phyloP scores from a whole-genome alignment of 1,284 basidiomycete species.

The Microbotryum saponariae region DNA sequence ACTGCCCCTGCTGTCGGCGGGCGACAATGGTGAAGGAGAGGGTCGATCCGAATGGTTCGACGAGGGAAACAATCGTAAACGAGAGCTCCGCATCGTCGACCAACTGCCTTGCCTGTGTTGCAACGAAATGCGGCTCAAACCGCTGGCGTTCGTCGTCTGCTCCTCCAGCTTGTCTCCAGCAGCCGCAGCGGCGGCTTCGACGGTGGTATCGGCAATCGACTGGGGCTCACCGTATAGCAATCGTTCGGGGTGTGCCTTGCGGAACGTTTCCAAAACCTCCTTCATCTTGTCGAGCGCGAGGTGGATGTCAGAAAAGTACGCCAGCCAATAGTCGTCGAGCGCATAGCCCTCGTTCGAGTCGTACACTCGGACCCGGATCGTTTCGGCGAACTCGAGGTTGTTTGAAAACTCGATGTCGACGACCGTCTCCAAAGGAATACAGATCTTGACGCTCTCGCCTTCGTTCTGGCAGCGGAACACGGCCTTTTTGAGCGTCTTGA shows the following conservation, averaged over 20 bases:
- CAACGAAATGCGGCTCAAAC: no score
- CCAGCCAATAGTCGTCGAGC: slow-evolving; percentile 85
- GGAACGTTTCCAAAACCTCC: slow-evolving; percentile 53
- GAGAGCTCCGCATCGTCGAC: no score
- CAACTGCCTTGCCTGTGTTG: no score
- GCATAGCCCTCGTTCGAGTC: slow-evolving; percentile 69
- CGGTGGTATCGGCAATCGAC: background rate
- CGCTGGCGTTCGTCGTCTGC: slow-evolving; percentile 53
- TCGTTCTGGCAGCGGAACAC: slow-evolving; percentile 93
- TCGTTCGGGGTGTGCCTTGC: slow-evolving; percentile 29
- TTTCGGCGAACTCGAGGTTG: slow-evolving; percentile 79
- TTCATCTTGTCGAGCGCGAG: slow-evolving; percentile 69
- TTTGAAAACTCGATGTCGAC: slow-evolving; percentile 78
- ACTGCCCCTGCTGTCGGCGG: no score
- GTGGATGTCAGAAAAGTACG: slow-evolving; percentile 75
- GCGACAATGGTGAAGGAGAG: no score
- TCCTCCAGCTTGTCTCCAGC: slow-evolving; percentile 49
- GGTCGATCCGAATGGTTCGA: no score
- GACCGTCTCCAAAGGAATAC: slow-evolving; percentile 83
- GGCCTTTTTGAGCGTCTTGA: slow-evolving; percentile 75
- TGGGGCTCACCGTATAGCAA: background rate
- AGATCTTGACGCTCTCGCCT: slow-evolving; percentile 93
- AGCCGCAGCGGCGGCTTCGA: slow-evolving; percentile 10
- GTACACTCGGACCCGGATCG: slow-evolving; percentile 82
- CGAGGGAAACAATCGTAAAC: no score